Percentiles rank a stretch among this genome's conserved stretches.
Conservation (phyloP, 1,284 basidiomycete genomes). For the Caloboletus inedulis region DNA sequence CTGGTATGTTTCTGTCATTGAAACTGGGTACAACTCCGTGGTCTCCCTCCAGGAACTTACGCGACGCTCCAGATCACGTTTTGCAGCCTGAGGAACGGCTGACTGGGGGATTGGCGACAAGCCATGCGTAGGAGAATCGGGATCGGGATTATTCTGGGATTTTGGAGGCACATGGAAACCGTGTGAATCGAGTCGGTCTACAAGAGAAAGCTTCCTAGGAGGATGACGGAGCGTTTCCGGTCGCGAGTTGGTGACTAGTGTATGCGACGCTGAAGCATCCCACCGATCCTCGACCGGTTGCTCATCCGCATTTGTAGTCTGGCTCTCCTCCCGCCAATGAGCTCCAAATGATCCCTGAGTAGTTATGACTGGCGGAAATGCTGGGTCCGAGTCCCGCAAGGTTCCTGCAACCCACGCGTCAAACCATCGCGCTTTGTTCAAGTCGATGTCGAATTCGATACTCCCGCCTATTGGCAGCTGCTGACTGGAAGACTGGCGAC, state of each 20-base stretch:
- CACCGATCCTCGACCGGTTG: slow-evolving; percentile 40
- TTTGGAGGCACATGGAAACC: slow-evolving; percentile 38
- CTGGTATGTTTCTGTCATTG: slow-evolving; percentile 40
- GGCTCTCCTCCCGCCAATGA: slow-evolving; percentile 51
- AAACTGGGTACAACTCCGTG: slow-evolving; percentile 48
- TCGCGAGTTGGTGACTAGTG: slow-evolving; percentile 18
- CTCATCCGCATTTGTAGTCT: slow-evolving; percentile 47
- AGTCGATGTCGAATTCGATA: slow-evolving; percentile 77
- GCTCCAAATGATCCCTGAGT: slow-evolving; percentile 38
- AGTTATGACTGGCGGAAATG: slow-evolving; percentile 39
- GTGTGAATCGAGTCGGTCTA: slow-evolving; percentile 55
- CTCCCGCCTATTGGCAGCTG: slow-evolving; percentile 61
- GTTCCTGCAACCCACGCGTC: slow-evolving; percentile 60
- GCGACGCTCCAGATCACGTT: slow-evolving; percentile 48
- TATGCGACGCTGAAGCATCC: slow-evolving; percentile 31
- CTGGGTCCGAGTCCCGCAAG: slow-evolving; percentile 13
- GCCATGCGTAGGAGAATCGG: slow-evolving; percentile 26
- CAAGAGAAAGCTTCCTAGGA: slow-evolving; percentile 63
- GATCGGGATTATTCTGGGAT: slow-evolving; percentile 24
- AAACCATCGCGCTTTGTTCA: slow-evolving; percentile 69
- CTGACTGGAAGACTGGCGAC: slow-evolving; percentile 36
- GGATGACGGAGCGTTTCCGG: slow-evolving; percentile 42
- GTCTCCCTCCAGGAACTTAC: slow-evolving; percentile 65
- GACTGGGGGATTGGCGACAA: slow-evolving; percentile 63
- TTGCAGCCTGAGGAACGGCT: slow-evolving; percentile 51